A percentile compares a stretch with the other conserved stretches of the same genome.
These are phyloP conservation scores for Exophiala viscosa DNA, from an alignment of 2,329 filamentous ascomycete genomes.

Conservation along the genomic window DNA sequence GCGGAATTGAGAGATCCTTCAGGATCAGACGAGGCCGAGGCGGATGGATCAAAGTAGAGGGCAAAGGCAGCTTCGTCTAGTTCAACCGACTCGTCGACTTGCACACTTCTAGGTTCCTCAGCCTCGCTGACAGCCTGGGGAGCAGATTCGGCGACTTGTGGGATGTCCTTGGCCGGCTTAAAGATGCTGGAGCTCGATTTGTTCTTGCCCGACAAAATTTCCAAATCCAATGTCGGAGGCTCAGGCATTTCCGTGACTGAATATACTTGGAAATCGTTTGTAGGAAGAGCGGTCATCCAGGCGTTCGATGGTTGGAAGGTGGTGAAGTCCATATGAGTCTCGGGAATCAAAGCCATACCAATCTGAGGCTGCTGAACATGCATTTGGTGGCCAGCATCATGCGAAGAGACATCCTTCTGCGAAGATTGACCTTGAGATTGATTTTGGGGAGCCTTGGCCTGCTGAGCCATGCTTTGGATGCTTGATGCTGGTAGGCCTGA, in stretches of 20 bases:
- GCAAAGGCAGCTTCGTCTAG: conserved; percentile 27
- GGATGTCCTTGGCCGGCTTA: conserved; percentile 13
- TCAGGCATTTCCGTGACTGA: conserved; percentile 68
- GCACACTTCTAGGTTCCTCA: conserved; percentile 51
- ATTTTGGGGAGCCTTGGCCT: conserved; percentile 35
- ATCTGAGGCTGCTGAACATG: conserved; percentile 60
- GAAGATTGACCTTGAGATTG: conserved; percentile 39
- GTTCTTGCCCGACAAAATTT: conserved; percentile 68
- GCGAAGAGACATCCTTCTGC: conserved; percentile 65
- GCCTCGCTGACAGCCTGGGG: conserved; percentile 29
- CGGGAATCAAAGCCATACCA: conserved; percentile 78
- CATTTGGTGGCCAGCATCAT: conserved; percentile 49
- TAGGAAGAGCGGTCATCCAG: conserved; percentile 46
- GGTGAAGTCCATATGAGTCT: conserved; percentile 71
- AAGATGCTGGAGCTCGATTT: background rate
- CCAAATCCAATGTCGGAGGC: conserved; percentile 58
- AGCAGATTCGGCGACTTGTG: conserved; percentile 19
- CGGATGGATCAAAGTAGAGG: conserved; percentile 13
- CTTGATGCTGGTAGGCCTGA: conserved; percentile 51
- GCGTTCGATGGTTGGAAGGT: conserved; percentile 60
- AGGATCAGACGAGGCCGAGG: conserved; percentile 11
- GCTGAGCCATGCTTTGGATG: conserved; percentile 35
- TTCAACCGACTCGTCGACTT: conserved; percentile 47
- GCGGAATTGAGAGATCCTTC: background rate
- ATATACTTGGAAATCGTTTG: conserved; percentile 53